Conservation (phyloP, 495 filamentous ascomycete species). For the Lasiosphaeria ovina region DNA sequence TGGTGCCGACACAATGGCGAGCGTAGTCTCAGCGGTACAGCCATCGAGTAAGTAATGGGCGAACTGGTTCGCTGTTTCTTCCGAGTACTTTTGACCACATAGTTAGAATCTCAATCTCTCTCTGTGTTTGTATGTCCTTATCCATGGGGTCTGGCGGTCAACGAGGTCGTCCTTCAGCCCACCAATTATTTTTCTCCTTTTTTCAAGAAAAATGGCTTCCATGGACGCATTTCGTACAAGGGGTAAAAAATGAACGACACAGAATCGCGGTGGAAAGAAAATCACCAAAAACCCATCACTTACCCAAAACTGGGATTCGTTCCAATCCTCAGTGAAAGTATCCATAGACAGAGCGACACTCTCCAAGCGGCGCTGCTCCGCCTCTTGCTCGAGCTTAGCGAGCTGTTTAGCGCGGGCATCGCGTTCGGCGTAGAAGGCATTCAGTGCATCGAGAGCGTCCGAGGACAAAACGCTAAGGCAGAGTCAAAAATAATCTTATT, state of each 20-base stretch:
- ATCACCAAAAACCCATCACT: conserved; percentile 10
- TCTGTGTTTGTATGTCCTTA: too few relatives aligned
- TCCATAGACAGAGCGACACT: conserved; percentile 59
- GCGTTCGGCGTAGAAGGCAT: conserved; percentile 67
- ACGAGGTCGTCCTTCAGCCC: background rate
- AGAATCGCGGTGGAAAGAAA: too few relatives aligned
- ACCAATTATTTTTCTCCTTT: background rate
- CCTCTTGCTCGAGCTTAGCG: conserved; percentile 53
- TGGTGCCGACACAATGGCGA: conserved; percentile 71
- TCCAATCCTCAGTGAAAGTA: conserved; percentile 76
- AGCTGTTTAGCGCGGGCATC: conserved; percentile 61
- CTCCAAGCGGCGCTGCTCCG: conserved; percentile 34
- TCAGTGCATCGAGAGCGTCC: conserved; percentile 59
- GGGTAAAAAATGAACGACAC: too few relatives aligned
- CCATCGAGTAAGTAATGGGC: conserved; percentile 62
- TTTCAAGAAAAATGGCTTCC: background rate
- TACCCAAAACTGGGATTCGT: conserved; percentile 78
- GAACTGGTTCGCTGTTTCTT: conserved; percentile 61
- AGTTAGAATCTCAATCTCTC: background rate
- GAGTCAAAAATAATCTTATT: conserved; percentile 1
- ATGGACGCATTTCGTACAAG: background rate
- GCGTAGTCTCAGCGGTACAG: conserved; percentile 48
- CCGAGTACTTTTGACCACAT: conserved; percentile 56
- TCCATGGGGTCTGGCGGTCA: too few relatives aligned
- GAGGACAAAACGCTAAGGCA: conserved; percentile 53